Conservation (phyloP, 768 basidiomycete genomes). For the Rhodosporidiobolus sp. region DNA sequence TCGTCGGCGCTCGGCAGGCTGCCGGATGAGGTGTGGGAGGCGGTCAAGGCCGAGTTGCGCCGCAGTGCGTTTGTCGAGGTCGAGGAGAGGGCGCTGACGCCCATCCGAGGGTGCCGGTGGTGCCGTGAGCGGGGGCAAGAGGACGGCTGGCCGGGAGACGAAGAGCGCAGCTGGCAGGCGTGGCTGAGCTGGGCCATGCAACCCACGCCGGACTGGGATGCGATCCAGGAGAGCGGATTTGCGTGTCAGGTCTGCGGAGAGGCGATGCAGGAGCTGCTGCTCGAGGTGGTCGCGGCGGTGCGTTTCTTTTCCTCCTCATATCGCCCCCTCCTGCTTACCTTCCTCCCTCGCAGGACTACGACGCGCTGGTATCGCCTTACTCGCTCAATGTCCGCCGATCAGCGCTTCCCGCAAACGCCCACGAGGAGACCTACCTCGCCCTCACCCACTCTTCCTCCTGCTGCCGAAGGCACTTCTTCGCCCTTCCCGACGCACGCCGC, state of each 20-base stretch:
- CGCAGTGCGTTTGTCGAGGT: background rate
- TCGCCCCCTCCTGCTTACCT: background rate
- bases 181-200: background rate
- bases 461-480: background rate
- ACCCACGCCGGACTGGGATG: background rate
- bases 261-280: background rate
- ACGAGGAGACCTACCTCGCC: background rate
- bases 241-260: background rate
- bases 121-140: background rate
- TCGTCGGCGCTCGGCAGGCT: background rate
- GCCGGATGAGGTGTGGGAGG: constrained; percentile 1
- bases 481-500: background rate
- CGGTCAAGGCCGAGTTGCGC: background rate
- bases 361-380: background rate
- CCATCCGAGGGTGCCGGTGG: background rate
- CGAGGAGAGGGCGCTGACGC: background rate
- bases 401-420: background rate
- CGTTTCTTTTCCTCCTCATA: background rate
- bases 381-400: background rate
- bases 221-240: background rate
- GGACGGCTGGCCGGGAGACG: background rate
- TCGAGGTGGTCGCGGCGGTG: background rate
- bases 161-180: background rate
- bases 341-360: background rate
- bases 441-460: background rate